A percentile compares a stretch with the other conserved stretches of the same genome.
phyloP scores from a whole-genome alignment of 2,329 filamentous ascomycete genomes.

The Scedosporium dehoogii region DNA sequence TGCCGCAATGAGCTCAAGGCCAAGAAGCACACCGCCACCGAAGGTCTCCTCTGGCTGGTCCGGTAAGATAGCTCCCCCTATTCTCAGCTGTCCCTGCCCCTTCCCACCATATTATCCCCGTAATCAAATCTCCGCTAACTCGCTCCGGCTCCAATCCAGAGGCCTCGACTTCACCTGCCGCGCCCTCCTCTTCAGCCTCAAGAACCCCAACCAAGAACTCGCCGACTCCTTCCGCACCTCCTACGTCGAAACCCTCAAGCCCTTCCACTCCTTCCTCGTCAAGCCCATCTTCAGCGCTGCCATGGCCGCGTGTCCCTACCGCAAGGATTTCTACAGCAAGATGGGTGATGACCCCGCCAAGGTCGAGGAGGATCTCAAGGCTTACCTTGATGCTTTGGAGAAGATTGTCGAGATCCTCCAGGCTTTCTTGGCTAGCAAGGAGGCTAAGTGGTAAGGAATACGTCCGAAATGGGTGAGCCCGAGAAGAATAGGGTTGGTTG shows the following conservation, averaged over 20 bases:
- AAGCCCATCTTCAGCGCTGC: constrained; percentile 90
- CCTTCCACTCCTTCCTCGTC: constrained; percentile 78
- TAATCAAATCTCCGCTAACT: not conserved
- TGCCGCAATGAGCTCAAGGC: constrained; percentile 78
- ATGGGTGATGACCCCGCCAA: constrained; percentile 58
- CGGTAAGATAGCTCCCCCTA: constrained; percentile 47
- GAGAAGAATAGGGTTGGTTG: not conserved
- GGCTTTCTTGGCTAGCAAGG: constrained; percentile 43
- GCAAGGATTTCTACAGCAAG: constrained; percentile 87
- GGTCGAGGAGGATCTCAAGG: constrained; percentile 53
- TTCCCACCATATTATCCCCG: not conserved
- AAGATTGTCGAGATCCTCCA: constrained; percentile 68
- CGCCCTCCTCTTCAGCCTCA: constrained; percentile 68
- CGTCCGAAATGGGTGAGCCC: not conserved
- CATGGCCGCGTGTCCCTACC: constrained; percentile 88
- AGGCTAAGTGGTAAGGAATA: constrained; percentile 43
- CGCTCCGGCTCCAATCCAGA: constrained; percentile 31
- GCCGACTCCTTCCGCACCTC: constrained; percentile 76
- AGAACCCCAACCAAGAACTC: constrained; percentile 63
- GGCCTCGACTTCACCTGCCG: constrained; percentile 90
- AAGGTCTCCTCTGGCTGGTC: constrained; percentile 83
- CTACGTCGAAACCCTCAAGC: constrained; percentile 81
- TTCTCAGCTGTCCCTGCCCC: not conserved
- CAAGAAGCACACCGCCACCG: constrained; percentile 80
- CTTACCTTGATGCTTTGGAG: constrained; percentile 70